These are phyloP conservation scores for Skeletonema costatum DNA, from an alignment of 108 stramenopile genomes.

Conservation along the genomic window DNA sequence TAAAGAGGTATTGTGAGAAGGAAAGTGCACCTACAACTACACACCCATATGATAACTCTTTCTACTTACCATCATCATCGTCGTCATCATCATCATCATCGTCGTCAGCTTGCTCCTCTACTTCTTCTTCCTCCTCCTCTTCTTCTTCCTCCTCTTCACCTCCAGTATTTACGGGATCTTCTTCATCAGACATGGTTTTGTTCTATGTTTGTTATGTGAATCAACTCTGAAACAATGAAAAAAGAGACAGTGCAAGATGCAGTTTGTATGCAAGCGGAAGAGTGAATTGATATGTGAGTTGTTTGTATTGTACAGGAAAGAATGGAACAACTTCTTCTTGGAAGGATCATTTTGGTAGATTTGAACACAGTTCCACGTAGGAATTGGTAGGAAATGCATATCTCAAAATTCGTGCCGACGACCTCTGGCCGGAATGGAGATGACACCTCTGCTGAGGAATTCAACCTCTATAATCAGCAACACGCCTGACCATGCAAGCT, in stretches of 20 bases:
- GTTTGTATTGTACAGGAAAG: neutral
- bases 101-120: neutral
- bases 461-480: neutral
- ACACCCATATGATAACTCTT: neutral
- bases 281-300: neutral
- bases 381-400: neutral
- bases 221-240: neutral
- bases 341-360: neutral
- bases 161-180: conserved; percentile 6
- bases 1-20: neutral
- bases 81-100: neutral
- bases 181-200: conserved; percentile 7
- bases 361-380: neutral
- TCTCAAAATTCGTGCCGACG: conserved; percentile 1
- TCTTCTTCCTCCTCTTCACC: conserved; percentile 1
- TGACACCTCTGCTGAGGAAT: neutral
- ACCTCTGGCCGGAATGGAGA: neutral
- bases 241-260: neutral
- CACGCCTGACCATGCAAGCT: neutral
- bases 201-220: neutral
- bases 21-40: neutral
- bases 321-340: neutral
- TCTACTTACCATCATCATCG: conserved; percentile 4
- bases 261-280: neutral
- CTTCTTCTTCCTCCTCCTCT: neutral